Conservation (phyloP, 805 yeast genomes). For the Saccharomycopsis sp. region DNA sequence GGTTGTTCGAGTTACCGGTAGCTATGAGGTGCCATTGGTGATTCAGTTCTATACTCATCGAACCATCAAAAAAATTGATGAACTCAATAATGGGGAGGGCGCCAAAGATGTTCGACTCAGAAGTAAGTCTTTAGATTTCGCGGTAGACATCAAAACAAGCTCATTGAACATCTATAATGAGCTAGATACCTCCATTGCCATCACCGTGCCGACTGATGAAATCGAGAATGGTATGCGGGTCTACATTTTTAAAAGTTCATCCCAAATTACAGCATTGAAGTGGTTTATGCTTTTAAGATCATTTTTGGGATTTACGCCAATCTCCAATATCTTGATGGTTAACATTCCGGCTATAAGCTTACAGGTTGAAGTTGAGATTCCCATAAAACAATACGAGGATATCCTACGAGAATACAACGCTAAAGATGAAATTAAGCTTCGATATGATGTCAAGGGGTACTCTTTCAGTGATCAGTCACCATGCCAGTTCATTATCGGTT, state of each 20-base stretch:
- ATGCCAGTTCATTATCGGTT: slow-evolving; percentile 10
- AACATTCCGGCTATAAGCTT: slow-evolving; percentile 28
- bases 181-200: slow-evolving; percentile 60
- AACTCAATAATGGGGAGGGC: slow-evolving; percentile 16
- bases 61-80: slow-evolving; percentile 20
- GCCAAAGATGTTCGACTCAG: slow-evolving; percentile 11
- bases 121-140: slow-evolving; percentile 26
- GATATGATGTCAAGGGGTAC: slow-evolving; percentile 13
- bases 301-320: slow-evolving; percentile 35
- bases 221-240: slow-evolving; percentile 25
- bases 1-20: slow-evolving; percentile 57
- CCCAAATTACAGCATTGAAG: slow-evolving; percentile 42
- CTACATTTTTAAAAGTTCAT: slow-evolving; percentile 49
- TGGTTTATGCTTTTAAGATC: slow-evolving; percentile 56
- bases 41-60: slow-evolving; percentile 45
- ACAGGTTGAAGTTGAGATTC: slow-evolving; percentile 38
- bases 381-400: slow-evolving; percentile 26
- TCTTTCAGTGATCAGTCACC: slow-evolving; percentile 7
- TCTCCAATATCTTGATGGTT: slow-evolving; percentile 4
- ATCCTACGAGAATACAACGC: slow-evolving; percentile 3
- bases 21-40: slow-evolving; percentile 40
- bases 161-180: slow-evolving; percentile 49
- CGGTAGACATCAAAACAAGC: slow-evolving; percentile 25
- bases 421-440: background rate
- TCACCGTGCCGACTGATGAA: slow-evolving; percentile 29